These are phyloP conservation scores for Gypsophila paniculata DNA, from an alignment of 179 eudicot genomes.

Conservation along the genomic window DNA sequence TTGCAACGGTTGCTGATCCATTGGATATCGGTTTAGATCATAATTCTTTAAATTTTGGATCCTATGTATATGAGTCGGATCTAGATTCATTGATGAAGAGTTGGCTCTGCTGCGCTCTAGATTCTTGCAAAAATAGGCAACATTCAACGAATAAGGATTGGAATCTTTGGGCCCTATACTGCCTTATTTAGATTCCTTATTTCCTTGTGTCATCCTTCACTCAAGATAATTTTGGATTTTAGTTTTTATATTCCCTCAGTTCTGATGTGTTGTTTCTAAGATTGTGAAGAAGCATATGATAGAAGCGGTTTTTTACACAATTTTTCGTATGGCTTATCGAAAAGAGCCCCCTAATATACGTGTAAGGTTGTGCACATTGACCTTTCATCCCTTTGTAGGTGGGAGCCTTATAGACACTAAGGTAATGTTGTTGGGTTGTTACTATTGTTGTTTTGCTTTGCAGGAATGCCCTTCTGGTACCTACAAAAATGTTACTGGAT, in stretches of 20 bases:
- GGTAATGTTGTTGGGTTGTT: slow-evolving; percentile 3
- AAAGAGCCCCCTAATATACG: background rate
- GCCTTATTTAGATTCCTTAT: background rate
- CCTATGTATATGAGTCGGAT: background rate
- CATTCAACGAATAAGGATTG: background rate
- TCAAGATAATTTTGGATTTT: background rate
- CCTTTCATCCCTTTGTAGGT: background rate
- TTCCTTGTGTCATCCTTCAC: background rate
- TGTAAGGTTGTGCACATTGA: background rate
- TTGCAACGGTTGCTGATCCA: background rate
- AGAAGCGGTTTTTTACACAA: no score
- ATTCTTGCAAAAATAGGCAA: background rate
- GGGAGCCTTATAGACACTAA: background rate
- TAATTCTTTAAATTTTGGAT: background rate
- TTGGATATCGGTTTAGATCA: background rate
- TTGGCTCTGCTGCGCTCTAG: background rate
- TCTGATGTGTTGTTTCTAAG: background rate
- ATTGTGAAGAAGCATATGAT: slow-evolving; percentile 8
- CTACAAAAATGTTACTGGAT: slow-evolving; percentile 76
- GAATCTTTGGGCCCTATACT: background rate
- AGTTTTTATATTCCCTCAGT: background rate
- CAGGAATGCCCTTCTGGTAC: slow-evolving; percentile 99
- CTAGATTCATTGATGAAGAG: background rate
- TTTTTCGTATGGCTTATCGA: background rate
- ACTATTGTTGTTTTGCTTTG: slow-evolving; percentile 21